Evolutionary conservation across 2,329 filamentous ascomycete genomes (phyloP), one percentile per base, ranked within the genome.

Genomic region (Orbilia blumenaviensis): DNA sequence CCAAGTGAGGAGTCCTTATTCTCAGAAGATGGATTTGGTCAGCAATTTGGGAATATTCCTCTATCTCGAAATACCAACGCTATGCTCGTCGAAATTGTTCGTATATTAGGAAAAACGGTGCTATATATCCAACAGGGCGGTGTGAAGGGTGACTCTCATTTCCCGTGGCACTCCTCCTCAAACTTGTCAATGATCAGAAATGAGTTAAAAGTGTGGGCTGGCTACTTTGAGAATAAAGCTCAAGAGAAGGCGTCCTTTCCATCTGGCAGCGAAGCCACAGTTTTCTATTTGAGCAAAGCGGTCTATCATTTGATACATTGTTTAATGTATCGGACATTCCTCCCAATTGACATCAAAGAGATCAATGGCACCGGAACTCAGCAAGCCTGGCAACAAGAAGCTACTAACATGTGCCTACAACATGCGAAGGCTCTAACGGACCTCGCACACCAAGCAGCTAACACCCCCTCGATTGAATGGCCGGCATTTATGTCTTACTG

Each of bases 311-410:
- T 95, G 12, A 90, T 95, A 48, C 92, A 96, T 83, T 96, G 92
- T 80, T 85, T 96, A 58, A 90, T 96, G 46, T 96, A 96, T 81
- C 88, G 93, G 14, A 92, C 92, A 0, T 96, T 96, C 82, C 85
- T 96, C 4, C 93, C 93, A 0, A 91, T 96, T 77, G 91, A 96
- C 81, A 85, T 96, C 2, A 88, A 90, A 23, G 93, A 96, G 81
- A 87, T 96, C 5, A 92, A 96, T 80, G 72, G 72, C 32, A 76
- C 72, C 3, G 72, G 72, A 44, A 76, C 72, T 8, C 92, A 96
- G 79, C 92, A 96, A 81, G 94, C 92, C 27, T 96, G 93, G 93
- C 93, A 96, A 81, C 94, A 96, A 54, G 92, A 96, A 81, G 92
- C 93, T 0, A 96, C 92, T 0, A 94, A 95, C 80, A 87, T 94